A percentile compares a stretch with the other conserved stretches of the same genome.
Conservation (phyloP, 805 yeast genomes). For the Yarrowia sp. region DNA sequence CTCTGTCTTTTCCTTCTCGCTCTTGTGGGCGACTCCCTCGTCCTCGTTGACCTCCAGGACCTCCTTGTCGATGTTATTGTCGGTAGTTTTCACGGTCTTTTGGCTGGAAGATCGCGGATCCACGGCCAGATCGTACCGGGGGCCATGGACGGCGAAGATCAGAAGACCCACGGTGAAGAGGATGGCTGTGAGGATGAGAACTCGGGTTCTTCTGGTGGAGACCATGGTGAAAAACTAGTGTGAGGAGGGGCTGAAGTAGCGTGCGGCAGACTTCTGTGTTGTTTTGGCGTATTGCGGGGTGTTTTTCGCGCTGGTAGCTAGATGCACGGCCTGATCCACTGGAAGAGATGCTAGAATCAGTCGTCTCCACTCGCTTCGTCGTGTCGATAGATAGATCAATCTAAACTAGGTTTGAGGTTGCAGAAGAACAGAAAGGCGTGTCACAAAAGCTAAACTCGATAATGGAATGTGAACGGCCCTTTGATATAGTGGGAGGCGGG, state of each 20-base stretch:
- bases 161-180: slow-evolving; percentile 38
- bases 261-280: too few relatives aligned
- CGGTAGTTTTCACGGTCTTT: slow-evolving; percentile 28
- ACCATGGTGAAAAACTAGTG: slow-evolving; percentile 29
- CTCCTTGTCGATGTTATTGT: slow-evolving; percentile 11
- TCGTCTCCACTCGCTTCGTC: background rate
- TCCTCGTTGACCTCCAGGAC: slow-evolving; percentile 38
- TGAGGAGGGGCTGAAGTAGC: too few relatives aligned
- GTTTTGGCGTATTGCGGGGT: too few relatives aligned
- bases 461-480: background rate
- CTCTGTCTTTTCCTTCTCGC: slow-evolving; percentile 38
- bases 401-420: background rate
- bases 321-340: too few relatives aligned
- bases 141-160: slow-evolving; percentile 42
- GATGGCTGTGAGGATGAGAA: slow-evolving; percentile 45
- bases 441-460: background rate
- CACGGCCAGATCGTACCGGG: slow-evolving; percentile 30
- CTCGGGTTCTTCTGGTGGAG: slow-evolving; percentile 42
- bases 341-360: background rate
- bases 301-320: too few relatives aligned
- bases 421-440: background rate
- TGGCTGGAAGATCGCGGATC: slow-evolving; percentile 28
- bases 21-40: slow-evolving; percentile 46
- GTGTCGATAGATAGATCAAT: slow-evolving; percentile 13
- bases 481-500: background rate